Percentiles rank a stretch among this genome's conserved stretches.
These are phyloP conservation scores for Aspergillus olivimuriae DNA, from an alignment of 495 filamentous ascomycete genomes.

Conservation along the genomic window DNA sequence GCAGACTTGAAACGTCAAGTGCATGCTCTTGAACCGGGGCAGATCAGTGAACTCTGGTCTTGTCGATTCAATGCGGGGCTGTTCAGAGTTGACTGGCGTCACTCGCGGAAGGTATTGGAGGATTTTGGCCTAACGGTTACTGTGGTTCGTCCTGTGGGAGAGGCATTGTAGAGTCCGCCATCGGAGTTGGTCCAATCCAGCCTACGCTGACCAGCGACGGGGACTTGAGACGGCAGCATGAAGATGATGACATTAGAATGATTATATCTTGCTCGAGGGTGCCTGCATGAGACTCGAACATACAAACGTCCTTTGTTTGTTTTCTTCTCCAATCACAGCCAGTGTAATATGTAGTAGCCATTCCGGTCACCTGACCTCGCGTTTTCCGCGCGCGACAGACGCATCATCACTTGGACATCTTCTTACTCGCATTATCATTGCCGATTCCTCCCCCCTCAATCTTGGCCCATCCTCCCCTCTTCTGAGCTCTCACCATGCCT, in stretches of 20 bases:
- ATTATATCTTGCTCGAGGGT: too few relatives aligned
- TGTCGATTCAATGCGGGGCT: conserved; percentile 41
- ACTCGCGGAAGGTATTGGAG: conserved; percentile 18
- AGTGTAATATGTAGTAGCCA: not conserved
- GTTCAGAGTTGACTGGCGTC: conserved; percentile 34
- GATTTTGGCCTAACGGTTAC: conserved; percentile 16
- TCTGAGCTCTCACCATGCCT: conserved; percentile 15
- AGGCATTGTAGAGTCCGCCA: conserved; percentile 1
- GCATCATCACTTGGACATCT: not conserved
- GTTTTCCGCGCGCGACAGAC: conserved; percentile 12
- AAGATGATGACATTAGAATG: too few relatives aligned
- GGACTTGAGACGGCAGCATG: too few relatives aligned
- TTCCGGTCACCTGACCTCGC: conserved; percentile 32
- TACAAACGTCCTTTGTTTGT: too few relatives aligned
- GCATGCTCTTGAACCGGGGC: conserved; percentile 2
- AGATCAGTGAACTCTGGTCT: conserved; percentile 21
- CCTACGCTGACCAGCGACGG: too few relatives aligned
- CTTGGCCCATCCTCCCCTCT: not conserved
- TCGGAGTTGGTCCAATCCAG: too few relatives aligned
- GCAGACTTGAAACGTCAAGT: conserved; percentile 31
- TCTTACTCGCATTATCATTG: too few relatives aligned
- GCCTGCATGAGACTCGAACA: not conserved
- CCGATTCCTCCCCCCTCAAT: not conserved
- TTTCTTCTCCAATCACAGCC: not conserved
- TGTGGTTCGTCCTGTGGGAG: conserved; percentile 18